phyloP scores from a whole-genome alignment of 352 stramenopile species.

The Phytophthora pistaciae region DNA sequence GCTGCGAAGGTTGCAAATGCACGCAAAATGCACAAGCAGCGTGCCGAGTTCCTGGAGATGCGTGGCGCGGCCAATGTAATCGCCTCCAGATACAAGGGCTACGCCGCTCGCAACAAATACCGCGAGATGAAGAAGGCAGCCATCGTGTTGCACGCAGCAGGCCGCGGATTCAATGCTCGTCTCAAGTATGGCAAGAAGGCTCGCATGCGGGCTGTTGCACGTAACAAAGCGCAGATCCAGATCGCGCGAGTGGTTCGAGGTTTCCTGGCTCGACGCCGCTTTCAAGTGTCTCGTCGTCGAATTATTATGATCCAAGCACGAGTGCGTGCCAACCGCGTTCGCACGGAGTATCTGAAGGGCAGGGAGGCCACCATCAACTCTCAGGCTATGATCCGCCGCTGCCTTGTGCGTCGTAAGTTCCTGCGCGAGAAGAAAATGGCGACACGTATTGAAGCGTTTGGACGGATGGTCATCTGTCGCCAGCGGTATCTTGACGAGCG shows the following conservation, averaged over 20 bases:
- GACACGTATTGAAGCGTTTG: conserved; percentile 85
- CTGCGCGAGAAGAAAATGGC: conserved; percentile 90
- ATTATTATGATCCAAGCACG: conserved; percentile 91
- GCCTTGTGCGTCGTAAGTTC: conserved; percentile 81
- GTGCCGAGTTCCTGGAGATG: conserved; percentile 72
- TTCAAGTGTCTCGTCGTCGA: conserved; percentile 57
- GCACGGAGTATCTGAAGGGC: conserved; percentile 88
- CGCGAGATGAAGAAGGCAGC: conserved; percentile 73
- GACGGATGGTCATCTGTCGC: conserved; percentile 83
- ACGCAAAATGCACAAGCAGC: conserved; percentile 72
- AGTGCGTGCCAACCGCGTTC: conserved; percentile 87
- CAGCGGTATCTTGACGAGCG: conserved; percentile 67
- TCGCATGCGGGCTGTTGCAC: conserved; percentile 69
- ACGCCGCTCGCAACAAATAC: conserved; percentile 69
- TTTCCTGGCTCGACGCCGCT: conserved; percentile 68
- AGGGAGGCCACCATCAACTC: conserved; percentile 89
- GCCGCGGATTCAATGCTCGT: conserved; percentile 80
- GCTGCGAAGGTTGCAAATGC: conserved; percentile 80
- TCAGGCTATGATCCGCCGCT: conserved; percentile 89
- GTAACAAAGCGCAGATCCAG: conserved; percentile 82
- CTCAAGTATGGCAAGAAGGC: conserved; percentile 91
- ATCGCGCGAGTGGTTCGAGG: conserved; percentile 82
- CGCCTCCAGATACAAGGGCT: conserved; percentile 81
- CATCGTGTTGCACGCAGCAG: conserved; percentile 81
- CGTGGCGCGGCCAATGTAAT: conserved; percentile 72